These are phyloP conservation scores for Cucumis hystrix DNA, from an alignment of 306 rosid species.

Conservation along the genomic window DNA sequence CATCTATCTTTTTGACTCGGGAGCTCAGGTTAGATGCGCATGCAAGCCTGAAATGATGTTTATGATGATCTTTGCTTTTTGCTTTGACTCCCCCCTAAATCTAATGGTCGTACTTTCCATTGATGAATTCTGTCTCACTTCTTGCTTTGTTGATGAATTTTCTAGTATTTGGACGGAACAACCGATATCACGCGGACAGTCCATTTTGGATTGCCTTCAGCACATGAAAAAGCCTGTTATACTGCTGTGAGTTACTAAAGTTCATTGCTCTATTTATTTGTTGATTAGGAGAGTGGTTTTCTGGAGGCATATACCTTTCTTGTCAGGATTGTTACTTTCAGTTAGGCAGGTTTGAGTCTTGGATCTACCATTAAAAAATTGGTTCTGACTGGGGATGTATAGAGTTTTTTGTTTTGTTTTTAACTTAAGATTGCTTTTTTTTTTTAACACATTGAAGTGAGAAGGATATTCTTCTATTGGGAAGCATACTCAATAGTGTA, in stretches of 20 bases:
- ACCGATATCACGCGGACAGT: slow-evolving; percentile 94
- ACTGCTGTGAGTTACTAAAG: slow-evolving; percentile 56
- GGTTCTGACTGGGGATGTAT: not conserved
- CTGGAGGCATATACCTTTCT: not conserved
- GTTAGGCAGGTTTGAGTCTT: not conserved
- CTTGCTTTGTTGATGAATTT: slow-evolving; percentile 16
- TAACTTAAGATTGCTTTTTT: not conserved
- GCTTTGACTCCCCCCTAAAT: not conserved
- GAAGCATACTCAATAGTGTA: not conserved
- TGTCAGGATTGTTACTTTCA: not conserved
- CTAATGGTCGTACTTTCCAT: not conserved
- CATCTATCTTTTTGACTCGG: slow-evolving; percentile 94
- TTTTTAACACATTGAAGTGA: not conserved
- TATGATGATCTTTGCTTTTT: not conserved
- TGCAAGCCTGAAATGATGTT: not conserved
- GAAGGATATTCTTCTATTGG: not conserved
- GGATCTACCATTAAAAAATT: not conserved
- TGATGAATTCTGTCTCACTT: not conserved
- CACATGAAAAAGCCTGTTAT: slow-evolving; percentile 79
- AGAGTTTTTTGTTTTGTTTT: not conserved
- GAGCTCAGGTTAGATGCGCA: slow-evolving; percentile 67
- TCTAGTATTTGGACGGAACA: slow-evolving; percentile 92
- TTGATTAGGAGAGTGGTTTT: not conserved
- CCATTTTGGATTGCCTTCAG: slow-evolving; percentile 89
- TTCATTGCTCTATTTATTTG: not conserved